A percentile compares a stretch with the other conserved stretches of the same genome.
Evolutionary conservation across 2,329 filamentous ascomycete genomes (phyloP).

Genomic region (Xylaria sp.): DNA sequence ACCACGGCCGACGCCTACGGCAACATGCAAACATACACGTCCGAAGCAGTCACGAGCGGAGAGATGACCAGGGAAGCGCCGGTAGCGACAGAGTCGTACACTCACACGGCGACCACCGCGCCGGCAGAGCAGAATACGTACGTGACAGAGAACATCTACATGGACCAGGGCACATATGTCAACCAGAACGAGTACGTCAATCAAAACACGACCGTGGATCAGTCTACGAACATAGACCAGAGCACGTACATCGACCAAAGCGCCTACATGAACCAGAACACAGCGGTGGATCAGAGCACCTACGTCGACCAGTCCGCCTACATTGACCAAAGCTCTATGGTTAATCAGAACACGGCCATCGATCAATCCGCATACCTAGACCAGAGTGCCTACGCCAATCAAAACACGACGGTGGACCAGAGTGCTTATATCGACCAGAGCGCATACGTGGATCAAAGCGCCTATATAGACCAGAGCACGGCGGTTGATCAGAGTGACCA

Average conservation of each 20-base stretch:
- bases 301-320: conserved; percentile 23
- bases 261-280: conserved; percentile 14
- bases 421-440: conserved; percentile 14
- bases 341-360: conserved; percentile 20
- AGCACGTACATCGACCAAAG: conserved; percentile 14
- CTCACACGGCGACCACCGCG: not conserved
- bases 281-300: conserved; percentile 15
- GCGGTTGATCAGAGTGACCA: not conserved
- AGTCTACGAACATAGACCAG: conserved; percentile 13
- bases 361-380: conserved; percentile 26
- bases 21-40: conserved; percentile 8
- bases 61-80: not conserved
- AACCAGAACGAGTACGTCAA: conserved; percentile 17
- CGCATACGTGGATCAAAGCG: conserved; percentile 6
- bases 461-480: conserved; percentile 20
- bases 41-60: not conserved
- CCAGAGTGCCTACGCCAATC: conserved; percentile 19
- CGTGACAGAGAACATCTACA: not conserved
- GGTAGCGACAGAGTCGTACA: conserved; percentile 1
- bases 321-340: conserved; percentile 18
- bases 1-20: not conserved
- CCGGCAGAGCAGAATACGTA: conserved; percentile 17
- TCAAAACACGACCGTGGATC: conserved; percentile 12
- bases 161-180: conserved; percentile 15
- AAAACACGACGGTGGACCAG: conserved; percentile 14